These are phyloP conservation scores for Centella asiatica DNA, from an alignment of 129 eudicot genomes.

Conservation along the genomic window DNA sequence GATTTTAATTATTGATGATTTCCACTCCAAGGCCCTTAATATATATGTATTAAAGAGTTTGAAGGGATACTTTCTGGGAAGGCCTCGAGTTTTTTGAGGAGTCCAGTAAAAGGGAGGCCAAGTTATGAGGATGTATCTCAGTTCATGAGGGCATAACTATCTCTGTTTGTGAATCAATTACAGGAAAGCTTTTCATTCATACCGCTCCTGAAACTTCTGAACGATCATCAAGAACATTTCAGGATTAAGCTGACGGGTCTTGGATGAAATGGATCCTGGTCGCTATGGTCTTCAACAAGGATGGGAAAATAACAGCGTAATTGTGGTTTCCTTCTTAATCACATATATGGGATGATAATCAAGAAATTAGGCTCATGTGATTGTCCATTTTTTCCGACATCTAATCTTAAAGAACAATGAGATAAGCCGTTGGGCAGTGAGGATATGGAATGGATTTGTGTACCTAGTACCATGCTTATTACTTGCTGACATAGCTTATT, in stretches of 20 bases:
- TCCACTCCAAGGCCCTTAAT: slow-evolving; percentile 28
- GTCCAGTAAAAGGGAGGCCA: slow-evolving; percentile 58
- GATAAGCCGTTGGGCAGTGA: slow-evolving; percentile 87
- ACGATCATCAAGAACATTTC: slow-evolving; percentile 59
- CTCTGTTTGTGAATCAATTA: slow-evolving; percentile 74
- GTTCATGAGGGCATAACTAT: slow-evolving; percentile 57
- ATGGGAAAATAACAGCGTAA: slow-evolving; percentile 99
- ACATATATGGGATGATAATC: slow-evolving; percentile 89
- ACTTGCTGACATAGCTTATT: slow-evolving; percentile 94
- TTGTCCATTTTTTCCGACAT: slow-evolving; percentile 67
- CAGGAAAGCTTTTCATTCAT: slow-evolving; percentile 69
- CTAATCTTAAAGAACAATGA: slow-evolving; percentile 66
- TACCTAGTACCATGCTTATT: slow-evolving; percentile 69
- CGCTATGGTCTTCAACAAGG: slow-evolving; percentile 98
- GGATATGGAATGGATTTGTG: slow-evolving; percentile 93
- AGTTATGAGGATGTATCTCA: slow-evolving; percentile 38
- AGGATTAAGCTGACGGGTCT: slow-evolving; percentile 48
- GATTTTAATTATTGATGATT: slow-evolving; percentile 17
- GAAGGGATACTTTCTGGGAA: slow-evolving; percentile 33
- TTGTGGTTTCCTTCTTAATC: slow-evolving; percentile 98
- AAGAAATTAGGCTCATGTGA: slow-evolving; percentile 80
- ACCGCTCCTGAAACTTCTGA: slow-evolving; percentile 50
- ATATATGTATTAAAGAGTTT: slow-evolving; percentile 26
- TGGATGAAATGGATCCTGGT: slow-evolving; percentile 79
- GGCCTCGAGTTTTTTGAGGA: slow-evolving; percentile 35